Evolutionary conservation across 257 asterid species (phyloP).

Genomic region (Ehretia macrophylla): DNA sequence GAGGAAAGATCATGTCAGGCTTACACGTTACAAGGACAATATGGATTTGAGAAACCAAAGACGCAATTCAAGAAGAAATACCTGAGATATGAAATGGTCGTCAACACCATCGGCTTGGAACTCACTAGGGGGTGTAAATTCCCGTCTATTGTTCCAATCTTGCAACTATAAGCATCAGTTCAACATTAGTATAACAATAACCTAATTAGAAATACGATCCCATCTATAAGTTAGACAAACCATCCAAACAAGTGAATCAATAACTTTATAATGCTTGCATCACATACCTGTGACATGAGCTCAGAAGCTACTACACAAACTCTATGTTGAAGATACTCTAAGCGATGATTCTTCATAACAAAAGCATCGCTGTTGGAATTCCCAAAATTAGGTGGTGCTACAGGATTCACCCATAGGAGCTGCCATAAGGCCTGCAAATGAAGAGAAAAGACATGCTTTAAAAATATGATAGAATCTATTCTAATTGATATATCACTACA

Average conservation of each 20-base stretch:
- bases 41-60: conserved; percentile 1
- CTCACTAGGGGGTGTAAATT: conserved; percentile 80
- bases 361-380: conserved; percentile 36
- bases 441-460: conserved; percentile 14
- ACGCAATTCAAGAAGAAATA: conserved; percentile 23
- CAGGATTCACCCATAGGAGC: conserved; percentile 86
- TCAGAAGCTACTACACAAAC: conserved; percentile 86
- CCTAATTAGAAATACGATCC: background rate
- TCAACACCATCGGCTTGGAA: conserved; percentile 95
- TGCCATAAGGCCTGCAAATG: conserved; percentile 83
- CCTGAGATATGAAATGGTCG: conserved; percentile 83
- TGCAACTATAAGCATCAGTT: conserved; percentile 54
- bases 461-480: background rate
- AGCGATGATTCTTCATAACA: conserved; percentile 66
- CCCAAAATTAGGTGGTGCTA: conserved; percentile 47
- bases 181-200: conserved; percentile 10
- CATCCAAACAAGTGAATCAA: background rate
- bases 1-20: conserved; percentile 25
- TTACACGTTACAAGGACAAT: conserved; percentile 6
- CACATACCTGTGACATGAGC: conserved; percentile 87
- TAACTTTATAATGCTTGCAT: background rate
- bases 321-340: conserved; percentile 83
- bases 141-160: conserved; percentile 96
- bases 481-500: background rate
- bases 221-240: background rate